Percentiles rank a stretch among this genome's conserved stretches.
phyloP scores from a whole-genome alignment of 2,329 filamentous ascomycete species.

The Teratosphaeria pseudoeucalypti region DNA sequence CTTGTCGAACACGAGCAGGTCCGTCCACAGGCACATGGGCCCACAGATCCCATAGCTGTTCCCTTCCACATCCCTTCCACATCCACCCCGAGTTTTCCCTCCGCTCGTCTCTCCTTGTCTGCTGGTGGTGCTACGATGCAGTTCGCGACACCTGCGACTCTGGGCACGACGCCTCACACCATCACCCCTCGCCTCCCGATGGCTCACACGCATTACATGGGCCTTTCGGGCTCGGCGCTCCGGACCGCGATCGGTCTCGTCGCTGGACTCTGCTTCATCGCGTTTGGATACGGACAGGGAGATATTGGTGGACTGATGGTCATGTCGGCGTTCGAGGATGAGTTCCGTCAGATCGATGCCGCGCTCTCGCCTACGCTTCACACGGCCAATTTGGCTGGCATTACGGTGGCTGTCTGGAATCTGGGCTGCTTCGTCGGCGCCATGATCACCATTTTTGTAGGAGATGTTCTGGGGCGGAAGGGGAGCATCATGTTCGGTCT shows the following conservation, averaged over 20 bases:
- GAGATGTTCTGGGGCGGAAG: conserved; percentile 48
- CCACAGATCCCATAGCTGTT: not conserved
- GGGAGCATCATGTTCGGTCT: conserved; percentile 49
- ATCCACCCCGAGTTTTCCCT: not conserved
- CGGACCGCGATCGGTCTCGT: conserved; percentile 12
- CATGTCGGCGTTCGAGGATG: conserved; percentile 47
- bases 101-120: not conserved
- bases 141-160: not conserved
- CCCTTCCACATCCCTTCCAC: not conserved
- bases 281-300: conserved; percentile 8
- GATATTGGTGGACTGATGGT: conserved; percentile 48
- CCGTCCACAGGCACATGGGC: too few relatives aligned
- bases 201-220: conserved; percentile 10
- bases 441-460: conserved; percentile 35
- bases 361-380: conserved; percentile 23
- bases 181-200: not conserved
- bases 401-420: conserved; percentile 31
- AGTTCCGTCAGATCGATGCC: conserved; percentile 34
- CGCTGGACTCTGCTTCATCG: conserved; percentile 13
- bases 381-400: conserved; percentile 30
- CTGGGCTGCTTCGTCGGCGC: conserved; percentile 37
- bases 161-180: not conserved
- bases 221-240: conserved; percentile 10
- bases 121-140: not conserved
- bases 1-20: too few relatives aligned